Conservation (phyloP, 2,329 filamentous ascomycete species). For the Fusarium goolgardi region DNA sequence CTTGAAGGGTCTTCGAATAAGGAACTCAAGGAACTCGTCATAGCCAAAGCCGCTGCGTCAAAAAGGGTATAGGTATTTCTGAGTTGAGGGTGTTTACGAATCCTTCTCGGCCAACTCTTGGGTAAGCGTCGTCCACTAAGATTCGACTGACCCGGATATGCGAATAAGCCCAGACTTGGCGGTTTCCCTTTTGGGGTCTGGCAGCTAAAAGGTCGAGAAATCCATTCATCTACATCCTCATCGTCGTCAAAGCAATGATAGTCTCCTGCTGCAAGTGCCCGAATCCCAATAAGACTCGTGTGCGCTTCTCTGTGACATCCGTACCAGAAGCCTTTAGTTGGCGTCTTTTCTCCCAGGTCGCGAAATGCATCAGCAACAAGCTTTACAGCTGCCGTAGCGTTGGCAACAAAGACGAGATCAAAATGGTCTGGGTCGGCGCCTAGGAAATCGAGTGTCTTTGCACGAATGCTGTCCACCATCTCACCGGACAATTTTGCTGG, state of each 20-base stretch:
- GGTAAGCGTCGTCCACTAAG: constrained; percentile 74
- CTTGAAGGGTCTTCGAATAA: constrained; percentile 61
- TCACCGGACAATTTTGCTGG: constrained; percentile 69
- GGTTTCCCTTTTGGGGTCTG: constrained; percentile 30
- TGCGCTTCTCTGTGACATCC: constrained; percentile 71
- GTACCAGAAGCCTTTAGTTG: constrained; percentile 64
- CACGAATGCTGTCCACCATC: constrained; percentile 66
- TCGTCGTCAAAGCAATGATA: constrained; percentile 71
- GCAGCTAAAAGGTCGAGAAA: constrained; percentile 45
- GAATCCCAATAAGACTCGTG: constrained; percentile 74
- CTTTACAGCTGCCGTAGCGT: constrained; percentile 72
- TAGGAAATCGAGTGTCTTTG: constrained; percentile 66
- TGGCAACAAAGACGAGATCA: constrained; percentile 71
- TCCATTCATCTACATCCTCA: constrained; percentile 59
- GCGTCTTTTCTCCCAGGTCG: constrained; percentile 62
- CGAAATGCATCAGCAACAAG: constrained; percentile 68
- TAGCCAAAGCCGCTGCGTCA: constrained; percentile 74
- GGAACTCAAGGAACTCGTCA: constrained; percentile 66
- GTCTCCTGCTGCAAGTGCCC: constrained; percentile 69
- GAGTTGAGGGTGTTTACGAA: constrained; percentile 46
- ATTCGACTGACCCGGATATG: constrained; percentile 77
- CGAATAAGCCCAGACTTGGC: constrained; percentile 60
- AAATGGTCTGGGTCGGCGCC: constrained; percentile 68
- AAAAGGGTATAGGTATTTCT: constrained; percentile 61
- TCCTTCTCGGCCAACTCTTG: constrained; percentile 62